These are phyloP conservation scores for Nigrospora sphaerica DNA, from an alignment of 2,329 filamentous ascomycete genomes.

Conservation along the genomic window DNA sequence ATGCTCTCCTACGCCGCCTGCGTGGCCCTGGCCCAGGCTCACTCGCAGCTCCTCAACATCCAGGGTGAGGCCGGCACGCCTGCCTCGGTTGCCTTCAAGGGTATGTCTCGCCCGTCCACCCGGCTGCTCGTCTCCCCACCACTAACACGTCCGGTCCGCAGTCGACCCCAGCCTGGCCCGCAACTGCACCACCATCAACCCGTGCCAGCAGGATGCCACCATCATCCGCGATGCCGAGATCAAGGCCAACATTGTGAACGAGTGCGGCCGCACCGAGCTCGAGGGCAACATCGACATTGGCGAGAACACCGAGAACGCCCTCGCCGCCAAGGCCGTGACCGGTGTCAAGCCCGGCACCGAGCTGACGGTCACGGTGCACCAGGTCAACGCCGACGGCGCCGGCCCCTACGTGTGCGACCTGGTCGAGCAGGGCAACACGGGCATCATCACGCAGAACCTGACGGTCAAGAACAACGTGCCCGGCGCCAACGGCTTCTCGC, in stretches of 20 bases:
- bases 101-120: constrained; percentile 15
- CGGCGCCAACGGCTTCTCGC: constrained; percentile 49
- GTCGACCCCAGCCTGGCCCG: constrained; percentile 49
- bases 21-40: constrained; percentile 28
- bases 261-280: constrained; percentile 56
- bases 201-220: constrained; percentile 59
- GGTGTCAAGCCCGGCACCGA: constrained; percentile 37
- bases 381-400: constrained; percentile 47
- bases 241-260: constrained; percentile 42
- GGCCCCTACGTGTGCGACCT: constrained; percentile 49
- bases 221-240: constrained; percentile 55
- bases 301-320: constrained; percentile 44
- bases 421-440: constrained; percentile 36
- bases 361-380: constrained; percentile 42
- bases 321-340: constrained; percentile 38
- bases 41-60: constrained; percentile 39
- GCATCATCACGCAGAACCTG: constrained; percentile 37
- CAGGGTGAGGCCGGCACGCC: constrained; percentile 39
- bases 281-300: constrained; percentile 55
- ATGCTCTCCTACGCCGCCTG: constrained; percentile 26
- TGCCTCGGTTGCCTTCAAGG: constrained; percentile 40
- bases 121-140: neutral
- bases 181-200: constrained; percentile 56
- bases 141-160: constrained; percentile 11
- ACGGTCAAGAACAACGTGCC: constrained; percentile 53